A percentile compares a stretch with the other conserved stretches of the same genome.
Evolutionary conservation across 768 basidiomycete species (phyloP).

Genomic region (Mycena albidolilacea): DNA sequence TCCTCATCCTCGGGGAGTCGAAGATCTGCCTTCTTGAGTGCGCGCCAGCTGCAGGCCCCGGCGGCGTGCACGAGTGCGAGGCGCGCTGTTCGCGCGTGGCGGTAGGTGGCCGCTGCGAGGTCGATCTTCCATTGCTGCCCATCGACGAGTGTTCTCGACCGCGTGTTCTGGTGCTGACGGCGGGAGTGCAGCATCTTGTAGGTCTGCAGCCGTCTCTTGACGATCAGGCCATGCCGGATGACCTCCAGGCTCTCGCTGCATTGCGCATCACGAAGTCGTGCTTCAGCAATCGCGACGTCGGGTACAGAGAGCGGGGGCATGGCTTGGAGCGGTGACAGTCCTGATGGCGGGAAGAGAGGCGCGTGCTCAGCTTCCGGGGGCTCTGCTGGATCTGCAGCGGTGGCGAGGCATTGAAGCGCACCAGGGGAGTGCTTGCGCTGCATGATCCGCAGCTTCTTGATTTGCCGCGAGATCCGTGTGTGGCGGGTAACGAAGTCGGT

Average conservation of each 20-base stretch:
- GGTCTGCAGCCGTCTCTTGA: background rate
- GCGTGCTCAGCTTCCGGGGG: background rate
- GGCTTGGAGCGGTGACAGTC: background rate
- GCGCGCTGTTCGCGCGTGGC: too few relatives aligned
- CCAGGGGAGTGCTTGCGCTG: background rate
- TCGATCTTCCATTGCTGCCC: too few relatives aligned
- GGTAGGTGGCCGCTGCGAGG: too few relatives aligned
- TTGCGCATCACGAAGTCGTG: background rate
- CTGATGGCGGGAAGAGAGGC: background rate
- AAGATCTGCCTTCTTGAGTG: too few relatives aligned
- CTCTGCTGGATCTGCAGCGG: background rate
- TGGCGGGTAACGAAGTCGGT: background rate
- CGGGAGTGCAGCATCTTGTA: background rate
- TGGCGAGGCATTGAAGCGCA: background rate
- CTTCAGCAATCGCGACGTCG: background rate
- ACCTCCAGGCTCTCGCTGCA: background rate
- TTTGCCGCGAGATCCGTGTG: background rate
- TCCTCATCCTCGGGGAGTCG: too few relatives aligned
- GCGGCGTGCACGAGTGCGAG: too few relatives aligned
- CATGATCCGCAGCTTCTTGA: background rate
- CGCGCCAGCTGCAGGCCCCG: too few relatives aligned
- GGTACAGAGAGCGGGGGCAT: background rate
- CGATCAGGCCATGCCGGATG: background rate
- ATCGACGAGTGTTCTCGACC: too few relatives aligned
- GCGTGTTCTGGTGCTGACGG: background rate